These are phyloP conservation scores for Colletotrichum liaoningense DNA, from an alignment of 2,329 filamentous ascomycete genomes.

Conservation along the genomic window DNA sequence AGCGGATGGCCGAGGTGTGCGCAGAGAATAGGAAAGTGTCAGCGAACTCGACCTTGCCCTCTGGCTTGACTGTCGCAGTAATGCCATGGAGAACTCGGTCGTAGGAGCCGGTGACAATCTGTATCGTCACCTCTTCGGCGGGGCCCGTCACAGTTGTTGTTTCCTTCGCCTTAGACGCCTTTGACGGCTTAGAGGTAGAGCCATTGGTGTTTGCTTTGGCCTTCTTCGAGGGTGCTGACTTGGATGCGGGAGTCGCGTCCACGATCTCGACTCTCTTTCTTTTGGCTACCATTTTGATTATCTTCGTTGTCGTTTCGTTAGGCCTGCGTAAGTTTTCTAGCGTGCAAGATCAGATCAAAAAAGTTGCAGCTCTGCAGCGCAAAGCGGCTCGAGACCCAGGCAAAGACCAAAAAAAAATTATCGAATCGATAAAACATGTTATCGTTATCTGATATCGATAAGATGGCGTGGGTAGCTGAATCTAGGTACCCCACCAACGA, in stretches of 20 bases:
- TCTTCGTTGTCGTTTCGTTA: constrained; percentile 20
- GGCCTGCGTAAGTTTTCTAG: constrained; percentile 7
- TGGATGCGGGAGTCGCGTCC: constrained; percentile 39
- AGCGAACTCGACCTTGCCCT: constrained; percentile 71
- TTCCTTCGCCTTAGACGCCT: neutral
- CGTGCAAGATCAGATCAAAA: constrained; percentile 16
- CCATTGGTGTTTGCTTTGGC: constrained; percentile 40
- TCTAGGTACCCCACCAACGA: constrained; percentile 18
- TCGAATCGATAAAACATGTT: constrained; percentile 6
- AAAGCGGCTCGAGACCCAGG: neutral
- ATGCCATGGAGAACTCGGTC: constrained; percentile 93
- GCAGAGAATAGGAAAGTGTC: constrained; percentile 97
- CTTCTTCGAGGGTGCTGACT: constrained; percentile 46
- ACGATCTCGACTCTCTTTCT: constrained; percentile 57
- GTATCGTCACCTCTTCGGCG: constrained; percentile 69
- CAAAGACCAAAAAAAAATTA: constrained; percentile 24
- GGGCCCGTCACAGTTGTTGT: constrained; percentile 4
- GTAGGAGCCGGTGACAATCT: constrained; percentile 93
- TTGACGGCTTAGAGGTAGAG: constrained; percentile 16
- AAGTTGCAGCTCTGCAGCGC: neutral
- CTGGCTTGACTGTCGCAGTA: constrained; percentile 74
- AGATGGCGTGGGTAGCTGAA: constrained; percentile 2
- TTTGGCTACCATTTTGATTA: constrained; percentile 54
- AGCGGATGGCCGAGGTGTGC: constrained; percentile 89
- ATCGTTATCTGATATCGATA: constrained; percentile 38